These are phyloP conservation scores for Arctium lappa DNA, from an alignment of 129 eudicot species.

Conservation along the genomic window DNA sequence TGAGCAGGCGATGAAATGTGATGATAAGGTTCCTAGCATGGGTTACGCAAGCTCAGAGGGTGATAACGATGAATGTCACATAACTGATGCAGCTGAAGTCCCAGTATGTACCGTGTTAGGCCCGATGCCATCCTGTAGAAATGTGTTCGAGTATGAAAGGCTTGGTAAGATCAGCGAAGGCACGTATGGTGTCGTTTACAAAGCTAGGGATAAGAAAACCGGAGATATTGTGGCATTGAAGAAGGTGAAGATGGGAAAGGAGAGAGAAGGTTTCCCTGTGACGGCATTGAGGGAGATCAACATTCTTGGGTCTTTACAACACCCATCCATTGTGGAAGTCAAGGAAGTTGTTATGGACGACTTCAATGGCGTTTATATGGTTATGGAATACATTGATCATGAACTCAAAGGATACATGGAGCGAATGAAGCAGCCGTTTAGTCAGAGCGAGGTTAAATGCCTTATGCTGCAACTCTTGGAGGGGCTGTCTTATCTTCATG, in stretches of 20 bases:
- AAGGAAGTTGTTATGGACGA: slow-evolving; percentile 72
- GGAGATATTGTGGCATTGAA: slow-evolving; percentile 83
- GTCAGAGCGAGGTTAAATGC: slow-evolving; percentile 79
- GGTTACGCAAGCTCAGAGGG: slow-evolving; percentile 19
- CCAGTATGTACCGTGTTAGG: slow-evolving; percentile 13
- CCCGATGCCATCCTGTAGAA: slow-evolving; percentile 62
- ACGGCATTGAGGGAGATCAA: slow-evolving; percentile 68
- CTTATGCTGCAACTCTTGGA: slow-evolving; percentile 75
- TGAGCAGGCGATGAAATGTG: slow-evolving; percentile 1
- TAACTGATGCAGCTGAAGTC: not conserved
- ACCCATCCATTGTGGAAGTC: slow-evolving; percentile 60
- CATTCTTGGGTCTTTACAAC: slow-evolving; percentile 46
- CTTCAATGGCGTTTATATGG: slow-evolving; percentile 54
- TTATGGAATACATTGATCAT: slow-evolving; percentile 73
- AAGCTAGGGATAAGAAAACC: slow-evolving; percentile 63
- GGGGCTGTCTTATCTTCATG: slow-evolving; percentile 67
- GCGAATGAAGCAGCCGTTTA: slow-evolving; percentile 55
- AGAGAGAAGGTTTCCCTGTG: slow-evolving; percentile 66
- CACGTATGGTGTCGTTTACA: slow-evolving; percentile 73
- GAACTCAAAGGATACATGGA: slow-evolving; percentile 66
- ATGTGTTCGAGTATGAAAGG: slow-evolving; percentile 56
- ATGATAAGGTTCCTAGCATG: slow-evolving; percentile 4
- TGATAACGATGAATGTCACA: slow-evolving; percentile 19
- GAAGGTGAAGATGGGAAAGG: slow-evolving; percentile 62
- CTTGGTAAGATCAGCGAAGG: slow-evolving; percentile 75